Evolutionary conservation across 495 filamentous ascomycete genomes (phyloP), one percentile per base, ranked within the genome.

Genomic region (Pyronema omphalodes): DNA sequence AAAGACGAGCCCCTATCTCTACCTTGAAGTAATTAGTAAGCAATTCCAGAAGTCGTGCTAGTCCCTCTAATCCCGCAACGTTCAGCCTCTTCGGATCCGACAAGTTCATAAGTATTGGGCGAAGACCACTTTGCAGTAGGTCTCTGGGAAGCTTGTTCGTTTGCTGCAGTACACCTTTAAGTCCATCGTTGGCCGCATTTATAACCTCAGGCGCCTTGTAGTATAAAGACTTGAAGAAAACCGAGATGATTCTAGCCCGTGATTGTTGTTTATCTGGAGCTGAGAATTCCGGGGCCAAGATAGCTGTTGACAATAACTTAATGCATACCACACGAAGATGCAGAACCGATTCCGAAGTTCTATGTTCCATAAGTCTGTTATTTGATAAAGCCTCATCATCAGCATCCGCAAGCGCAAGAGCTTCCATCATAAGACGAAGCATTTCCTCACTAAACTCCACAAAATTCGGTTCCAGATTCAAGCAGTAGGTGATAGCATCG

Each of bases 1-100:
- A 70, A 7, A 99, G 69, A 43, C 88, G 76, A 36, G 86, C 77
- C 6, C 93, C 93, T 46, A 99, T 99, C 65, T 95, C 93, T 1
- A 94, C 89, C 68, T 99, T 99, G 72, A 99, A 99, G 65, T 96
- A 96, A 49, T 93, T 96, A 0, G 93, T 99, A 17, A 99, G 70
- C 0, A 99, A 73, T 29, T 86, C 83, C 55, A 99, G 69, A 4
- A 99, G 74, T 29, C 88, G 79, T 52, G 87, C 88, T 29, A 99
- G 74, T 15, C 93, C 93, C 58, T 96, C 88, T 29, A 99, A 73
- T 2, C 87, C 87, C 58, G 86, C 84, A 15, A 88, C 84, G 48
- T 81, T 94, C 43, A 99, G 68, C 49, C 89, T 79, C 67, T 88
- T 86, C 0, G 88, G 86, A 67, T 99, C 91, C 60, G 94, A 88